A percentile compares a stretch with the other conserved stretches of the same genome.
These are phyloP conservation scores for Pseudotsuga menziesii DNA, from an alignment of 75 land plant genomes.

Conservation along the genomic window DNA sequence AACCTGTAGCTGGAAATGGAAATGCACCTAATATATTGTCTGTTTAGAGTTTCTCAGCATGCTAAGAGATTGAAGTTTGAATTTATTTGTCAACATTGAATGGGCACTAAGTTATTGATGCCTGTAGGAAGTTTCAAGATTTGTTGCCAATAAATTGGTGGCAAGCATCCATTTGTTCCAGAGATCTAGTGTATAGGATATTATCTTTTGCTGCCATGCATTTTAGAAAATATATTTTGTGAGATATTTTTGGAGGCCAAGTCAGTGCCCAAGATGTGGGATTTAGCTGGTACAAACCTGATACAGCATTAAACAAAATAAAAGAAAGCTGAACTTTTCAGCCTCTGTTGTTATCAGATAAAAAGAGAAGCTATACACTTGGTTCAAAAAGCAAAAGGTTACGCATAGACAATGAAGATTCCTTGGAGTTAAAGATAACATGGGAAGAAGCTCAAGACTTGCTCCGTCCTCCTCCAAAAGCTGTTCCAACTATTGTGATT, in stretches of 20 bases:
- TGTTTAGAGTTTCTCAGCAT: neutral
- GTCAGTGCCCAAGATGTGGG: constrained; percentile 20
- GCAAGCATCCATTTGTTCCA: neutral
- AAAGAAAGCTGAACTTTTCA: constrained; percentile 26
- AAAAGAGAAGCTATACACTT: constrained; percentile 46
- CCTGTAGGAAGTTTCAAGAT: neutral
- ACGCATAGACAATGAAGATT: constrained; percentile 52
- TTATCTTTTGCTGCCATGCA: constrained; percentile 9
- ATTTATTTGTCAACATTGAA: constrained; percentile 1
- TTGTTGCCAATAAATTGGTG: neutral
- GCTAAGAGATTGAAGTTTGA: neutral
- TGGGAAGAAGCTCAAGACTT: constrained; percentile 93
- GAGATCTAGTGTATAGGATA: neutral
- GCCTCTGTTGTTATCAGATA: constrained; percentile 19
- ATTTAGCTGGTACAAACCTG: constrained; percentile 25
- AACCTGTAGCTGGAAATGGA: neutral
- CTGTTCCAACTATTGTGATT: constrained; percentile 42
- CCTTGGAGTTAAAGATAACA: constrained; percentile 60
- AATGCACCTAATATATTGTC: too few species aligned
- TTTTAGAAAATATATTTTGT: neutral
- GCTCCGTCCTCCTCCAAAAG: constrained; percentile 61
- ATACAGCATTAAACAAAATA: constrained; percentile 28
- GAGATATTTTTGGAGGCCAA: constrained; percentile 12
- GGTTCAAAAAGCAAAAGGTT: constrained; percentile 73
- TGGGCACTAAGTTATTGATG: neutral